Percentiles rank a stretch among this genome's conserved stretches.
Conservation (phyloP, 1,284 basidiomycete species). For the Ustilago shanxiensis region DNA sequence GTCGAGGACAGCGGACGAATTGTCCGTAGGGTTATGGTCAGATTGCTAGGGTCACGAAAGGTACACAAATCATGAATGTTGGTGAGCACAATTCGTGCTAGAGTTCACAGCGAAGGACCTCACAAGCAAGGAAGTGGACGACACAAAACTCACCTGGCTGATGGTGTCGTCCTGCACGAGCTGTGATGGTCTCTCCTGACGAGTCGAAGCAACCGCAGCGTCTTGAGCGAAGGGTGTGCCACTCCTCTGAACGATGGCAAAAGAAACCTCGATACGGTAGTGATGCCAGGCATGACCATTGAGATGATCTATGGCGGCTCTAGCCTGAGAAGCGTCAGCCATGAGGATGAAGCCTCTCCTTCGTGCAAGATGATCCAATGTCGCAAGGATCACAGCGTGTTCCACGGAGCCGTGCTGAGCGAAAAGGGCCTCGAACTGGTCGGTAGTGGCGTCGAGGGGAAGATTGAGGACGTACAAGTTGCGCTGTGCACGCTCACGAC, state of each 20-base stretch:
- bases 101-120: background rate
- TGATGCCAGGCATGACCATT: constrained; percentile 64
- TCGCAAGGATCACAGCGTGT: constrained; percentile 69
- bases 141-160: constrained; percentile 18
- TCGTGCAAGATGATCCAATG: constrained; percentile 67
- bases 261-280: constrained; percentile 69
- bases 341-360: constrained; percentile 69
- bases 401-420: constrained; percentile 56
- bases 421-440: constrained; percentile 63
- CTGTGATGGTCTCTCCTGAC: background rate
- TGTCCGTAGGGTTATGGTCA: background rate
- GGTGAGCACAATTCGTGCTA: background rate
- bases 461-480: constrained; percentile 69
- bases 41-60: background rate
- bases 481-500: constrained; percentile 45
- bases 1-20: background rate
- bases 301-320: constrained; percentile 57
- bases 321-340: constrained; percentile 56
- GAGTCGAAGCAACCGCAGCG: background rate
- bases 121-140: background rate
- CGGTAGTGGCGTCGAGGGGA: constrained; percentile 64
- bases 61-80: no score
- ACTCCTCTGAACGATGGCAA: constrained; percentile 67
- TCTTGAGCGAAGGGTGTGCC: constrained; percentile 59
- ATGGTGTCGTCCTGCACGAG: background rate